These are phyloP conservation scores for Trametes villosa DNA, from an alignment of 768 basidiomycete species.

Conservation along the genomic window DNA sequence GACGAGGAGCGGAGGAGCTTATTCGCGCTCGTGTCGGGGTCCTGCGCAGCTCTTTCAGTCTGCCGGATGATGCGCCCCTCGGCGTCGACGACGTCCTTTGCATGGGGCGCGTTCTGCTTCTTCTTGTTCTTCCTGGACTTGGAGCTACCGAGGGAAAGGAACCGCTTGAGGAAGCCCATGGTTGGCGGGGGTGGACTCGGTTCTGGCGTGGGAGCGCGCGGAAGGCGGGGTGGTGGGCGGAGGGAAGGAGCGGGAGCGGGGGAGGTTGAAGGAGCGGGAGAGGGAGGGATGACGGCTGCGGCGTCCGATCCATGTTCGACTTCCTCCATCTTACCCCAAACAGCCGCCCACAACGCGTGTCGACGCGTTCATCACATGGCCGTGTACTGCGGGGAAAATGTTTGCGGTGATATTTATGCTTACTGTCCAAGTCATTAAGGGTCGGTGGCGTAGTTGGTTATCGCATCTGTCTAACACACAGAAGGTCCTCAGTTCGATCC, in stretches of 20 bases:
- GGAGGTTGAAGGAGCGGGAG: background rate
- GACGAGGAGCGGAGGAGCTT: slow-evolving; percentile 74
- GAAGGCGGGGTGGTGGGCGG: background rate
- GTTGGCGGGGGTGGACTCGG: background rate
- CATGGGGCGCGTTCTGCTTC: slow-evolving; percentile 25
- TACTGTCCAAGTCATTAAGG: slow-evolving; percentile 26
- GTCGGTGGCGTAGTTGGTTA: slow-evolving; percentile 82
- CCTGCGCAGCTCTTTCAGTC: slow-evolving; percentile 30
- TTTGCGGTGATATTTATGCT: too few species aligned
- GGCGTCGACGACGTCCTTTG: slow-evolving; percentile 32
- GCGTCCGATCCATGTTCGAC: background rate
- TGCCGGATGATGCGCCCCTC: slow-evolving; percentile 28
- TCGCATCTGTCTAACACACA: slow-evolving; percentile 86
- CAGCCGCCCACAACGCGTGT: background rate
- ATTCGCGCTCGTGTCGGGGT: slow-evolving; percentile 51
- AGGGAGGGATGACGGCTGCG: background rate
- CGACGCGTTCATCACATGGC: background rate
- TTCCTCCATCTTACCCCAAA: background rate
- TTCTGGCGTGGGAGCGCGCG: background rate
- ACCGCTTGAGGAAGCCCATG: slow-evolving; percentile 74
- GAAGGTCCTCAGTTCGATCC: slow-evolving; percentile 76
- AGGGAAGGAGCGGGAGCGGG: background rate
- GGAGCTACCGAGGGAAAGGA: slow-evolving; percentile 71
- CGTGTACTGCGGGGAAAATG: background rate
- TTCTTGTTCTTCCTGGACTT: slow-evolving; percentile 56